Base-by-base conservation (phyloP, 805 yeast species). In the Metschnikowia cubensis region DNA sequence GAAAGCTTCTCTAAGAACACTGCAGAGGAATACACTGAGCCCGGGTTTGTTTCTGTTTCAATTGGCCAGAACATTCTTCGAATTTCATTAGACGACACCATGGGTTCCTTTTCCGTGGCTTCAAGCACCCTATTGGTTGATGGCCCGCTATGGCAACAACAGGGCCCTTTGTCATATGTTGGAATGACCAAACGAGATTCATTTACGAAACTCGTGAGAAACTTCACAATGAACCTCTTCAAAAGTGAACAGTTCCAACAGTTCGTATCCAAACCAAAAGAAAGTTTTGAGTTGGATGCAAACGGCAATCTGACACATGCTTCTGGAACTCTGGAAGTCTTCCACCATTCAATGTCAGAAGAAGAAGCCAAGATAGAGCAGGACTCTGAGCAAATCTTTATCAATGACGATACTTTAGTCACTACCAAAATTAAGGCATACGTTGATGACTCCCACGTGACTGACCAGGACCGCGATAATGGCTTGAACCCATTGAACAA, bases 161-260 rank as follows among this genome's bases (percentile, higher is more conserved):
- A 71, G 42, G 78, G 78, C 2, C 61, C 65, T 6, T 46, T 73
- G 18, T 68, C 76, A 1, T 73, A 69, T 42, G 62, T 70, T 22
- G 77, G 76, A 3, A 53, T 72, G 32, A 67, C 74, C 4, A 73
- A 72, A 52, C 59, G 68, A 42, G 78, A 73, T 51, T 69, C 72
- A 3, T 73, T 67, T 49, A 65, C 70, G 39, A 68, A 66, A 44
- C 60, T 70, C 37, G 58, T 72, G 31, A 59, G 78, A 21, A 65
- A 64, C 25, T 73, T 64, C 55, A 68, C 70, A 8, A 59, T 69
- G 14, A 55, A 61, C 31, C 57, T 72, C 6, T 63, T 73, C 46
- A 55, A 59, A 45, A 57, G 66, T 2, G 77, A 75, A 17, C 69
- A 65, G 45, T 65, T 72, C 50, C 51, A 69, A 1, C 63, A 62